phyloP scores from a whole-genome alignment of 1,284 basidiomycete species.

The Cerioporus squamosus region DNA sequence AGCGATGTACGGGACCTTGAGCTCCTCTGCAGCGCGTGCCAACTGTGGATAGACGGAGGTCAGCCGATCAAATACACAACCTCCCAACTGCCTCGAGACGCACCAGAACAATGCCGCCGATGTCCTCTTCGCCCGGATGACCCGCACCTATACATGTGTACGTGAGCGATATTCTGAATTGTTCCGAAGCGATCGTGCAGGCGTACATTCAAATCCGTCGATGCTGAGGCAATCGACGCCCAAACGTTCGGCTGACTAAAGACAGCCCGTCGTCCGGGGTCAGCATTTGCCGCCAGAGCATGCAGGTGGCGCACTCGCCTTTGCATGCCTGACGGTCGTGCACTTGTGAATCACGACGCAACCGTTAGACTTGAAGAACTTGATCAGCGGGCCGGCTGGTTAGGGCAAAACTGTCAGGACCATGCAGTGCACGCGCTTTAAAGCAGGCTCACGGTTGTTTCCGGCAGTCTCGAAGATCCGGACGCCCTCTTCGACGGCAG shows the following conservation, averaged over 20 bases:
- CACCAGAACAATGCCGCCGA: conserved; percentile 87
- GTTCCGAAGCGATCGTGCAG: not conserved
- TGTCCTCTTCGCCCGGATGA: conserved; percentile 95
- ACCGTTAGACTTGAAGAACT: conserved; percentile 77
- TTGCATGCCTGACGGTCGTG: conserved; percentile 86
- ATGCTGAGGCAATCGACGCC: conserved; percentile 89
- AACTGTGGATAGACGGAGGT: conserved; percentile 50
- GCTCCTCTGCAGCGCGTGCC: conserved; percentile 86
- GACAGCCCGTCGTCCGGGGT: not conserved
- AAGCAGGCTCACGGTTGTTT: conserved; percentile 69
- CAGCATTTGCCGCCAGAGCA: not conserved
- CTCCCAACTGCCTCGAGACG: conserved; percentile 26
- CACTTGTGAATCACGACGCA: conserved; percentile 92
- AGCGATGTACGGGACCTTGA: conserved; percentile 87
- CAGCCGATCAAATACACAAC: too few relatives aligned
- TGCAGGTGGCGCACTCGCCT: conserved; percentile 44
- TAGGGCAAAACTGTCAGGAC: not conserved
- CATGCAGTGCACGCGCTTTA: not conserved
- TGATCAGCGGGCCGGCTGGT: conserved; percentile 78
- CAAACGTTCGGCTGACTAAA: conserved; percentile 73
- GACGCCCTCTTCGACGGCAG: conserved; percentile 88
- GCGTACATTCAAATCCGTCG: conserved; percentile 86
- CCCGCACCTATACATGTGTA: conserved; percentile 78
- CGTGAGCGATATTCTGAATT: not conserved
- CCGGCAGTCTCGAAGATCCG: conserved; percentile 94